Evolutionary conservation across 2,329 filamentous ascomycete genomes (phyloP), one percentile per base, ranked within the genome.

Genomic region (Pestalotiopsis sp.): DNA sequence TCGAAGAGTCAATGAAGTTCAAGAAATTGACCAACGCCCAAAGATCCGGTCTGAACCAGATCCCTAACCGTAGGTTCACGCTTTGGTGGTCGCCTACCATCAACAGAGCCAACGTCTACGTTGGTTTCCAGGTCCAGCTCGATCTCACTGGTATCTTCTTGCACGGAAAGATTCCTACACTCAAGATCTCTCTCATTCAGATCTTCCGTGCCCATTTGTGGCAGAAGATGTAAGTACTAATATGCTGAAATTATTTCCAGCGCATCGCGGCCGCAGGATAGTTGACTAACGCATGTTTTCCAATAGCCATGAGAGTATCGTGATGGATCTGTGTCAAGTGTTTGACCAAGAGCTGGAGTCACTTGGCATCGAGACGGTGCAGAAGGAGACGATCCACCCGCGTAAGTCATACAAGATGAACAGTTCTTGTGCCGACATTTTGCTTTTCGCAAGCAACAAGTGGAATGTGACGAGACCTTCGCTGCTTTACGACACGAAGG

Each of bases 381-480:
- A 99, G 79, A 99, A 99, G 82, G 96, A 99, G 84, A 98, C 96
- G 0, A 99, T 99, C 69, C 96, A 99, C 85, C 96, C 96, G 66
- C 90, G 96, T 89, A 99, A 99, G 83, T 98, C 94, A 4, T 99
- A 99, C 89, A 99, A 99, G 89, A 99, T 99, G 96, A 99, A 99
- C 86, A 98, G 95, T 76, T 98, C 95, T 68, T 98, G 96, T 77
- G 96, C 97, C 4, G 96, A 99, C 80, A 98, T 99, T 72, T 87
- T 98, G 67, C 88, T 99, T 11, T 99, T 99, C 77, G 95, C 96
- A 49, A 97, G 93, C 72, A 96, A 98, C 84, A 99, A 98, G 81
- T 99, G 97, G 97, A 98, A 97, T 72, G 95, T 99, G 66, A 98
- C 95, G 0, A 88, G 93, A 2, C 97, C 96, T 1, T 98, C 95